A percentile compares a stretch with the other conserved stretches of the same genome.
Evolutionary conservation across 495 filamentous ascomycete species (phyloP).

Genomic region (Annulohypoxylon moriforme): DNA sequence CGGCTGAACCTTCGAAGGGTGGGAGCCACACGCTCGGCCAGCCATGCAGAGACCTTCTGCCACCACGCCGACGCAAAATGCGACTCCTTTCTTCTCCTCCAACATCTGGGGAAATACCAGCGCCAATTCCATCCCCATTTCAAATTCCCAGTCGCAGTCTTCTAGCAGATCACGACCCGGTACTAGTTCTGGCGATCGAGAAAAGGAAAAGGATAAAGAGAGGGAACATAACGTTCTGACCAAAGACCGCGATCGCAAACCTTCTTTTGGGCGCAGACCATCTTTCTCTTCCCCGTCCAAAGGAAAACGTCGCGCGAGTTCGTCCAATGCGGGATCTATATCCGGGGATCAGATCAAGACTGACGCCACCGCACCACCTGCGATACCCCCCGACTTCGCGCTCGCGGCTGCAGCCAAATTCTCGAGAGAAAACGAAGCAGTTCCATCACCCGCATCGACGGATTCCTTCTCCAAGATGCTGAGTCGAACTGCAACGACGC

Average conservation of each 20-base stretch:
- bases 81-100: constrained; percentile 57
- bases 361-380: constrained; percentile 53
- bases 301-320: constrained; percentile 53
- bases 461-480: constrained; percentile 60
- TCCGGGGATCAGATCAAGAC: constrained; percentile 44
- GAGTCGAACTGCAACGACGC: constrained; percentile 51
- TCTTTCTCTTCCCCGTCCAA: constrained; percentile 56
- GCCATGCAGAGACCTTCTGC: constrained; percentile 57
- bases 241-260: constrained; percentile 57
- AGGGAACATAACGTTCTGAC: constrained; percentile 50
- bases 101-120: constrained; percentile 52
- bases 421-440: constrained; percentile 47
- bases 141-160: constrained; percentile 32
- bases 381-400: constrained; percentile 53
- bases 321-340: constrained; percentile 47
- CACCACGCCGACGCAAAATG: constrained; percentile 52
- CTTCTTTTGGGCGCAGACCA: constrained; percentile 57
- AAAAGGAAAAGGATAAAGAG: constrained; percentile 32
- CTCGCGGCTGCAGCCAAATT: constrained; percentile 56
- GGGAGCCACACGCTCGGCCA: constrained; percentile 34
- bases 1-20: constrained; percentile 37
- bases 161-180: constrained; percentile 52
- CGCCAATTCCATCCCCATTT: constrained; percentile 24
- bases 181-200: constrained; percentile 54
- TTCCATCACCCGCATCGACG: constrained; percentile 49